phyloP scores from a whole-genome alignment of 148 eudicot species.

The Persicaria tinctoria region DNA sequence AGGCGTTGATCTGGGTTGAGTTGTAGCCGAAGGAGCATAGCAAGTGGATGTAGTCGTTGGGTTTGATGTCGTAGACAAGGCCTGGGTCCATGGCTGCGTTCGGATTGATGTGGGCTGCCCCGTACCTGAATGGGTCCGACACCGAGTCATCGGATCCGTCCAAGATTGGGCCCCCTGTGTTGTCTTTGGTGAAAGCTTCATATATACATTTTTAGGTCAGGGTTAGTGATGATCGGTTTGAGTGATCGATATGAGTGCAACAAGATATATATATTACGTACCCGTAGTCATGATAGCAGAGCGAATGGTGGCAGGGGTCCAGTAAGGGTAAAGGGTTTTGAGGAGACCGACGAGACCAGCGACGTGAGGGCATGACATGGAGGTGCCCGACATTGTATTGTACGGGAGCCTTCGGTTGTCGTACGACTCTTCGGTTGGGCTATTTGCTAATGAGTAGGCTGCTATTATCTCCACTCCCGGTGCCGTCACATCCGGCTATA shows the following conservation, averaged over 20 bases:
- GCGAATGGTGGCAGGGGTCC: slow-evolving; percentile 58
- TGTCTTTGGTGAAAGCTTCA: slow-evolving; percentile 49
- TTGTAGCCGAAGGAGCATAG: slow-evolving; percentile 49
- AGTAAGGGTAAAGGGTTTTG: slow-evolving; percentile 40
- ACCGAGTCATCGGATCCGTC: slow-evolving; percentile 7
- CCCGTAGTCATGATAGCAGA: slow-evolving; percentile 76
- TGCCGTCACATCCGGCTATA: slow-evolving; percentile 67
- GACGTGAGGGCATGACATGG: slow-evolving; percentile 73
- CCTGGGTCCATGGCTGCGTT: slow-evolving; percentile 54
- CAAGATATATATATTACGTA: slow-evolving; percentile 7
- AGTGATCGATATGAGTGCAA: not conserved
- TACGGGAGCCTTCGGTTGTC: slow-evolving; percentile 29
- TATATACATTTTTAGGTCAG: not conserved
- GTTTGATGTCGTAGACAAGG: slow-evolving; percentile 42
- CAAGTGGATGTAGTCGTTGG: slow-evolving; percentile 40
- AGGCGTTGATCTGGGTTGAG: slow-evolving; percentile 19
- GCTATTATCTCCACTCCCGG: slow-evolving; percentile 69
- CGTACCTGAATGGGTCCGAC: slow-evolving; percentile 38
- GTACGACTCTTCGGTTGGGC: slow-evolving; percentile 19
- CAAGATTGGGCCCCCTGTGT: slow-evolving; percentile 31
- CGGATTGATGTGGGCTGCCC: slow-evolving; percentile 55
- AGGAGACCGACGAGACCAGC: slow-evolving; percentile 60
- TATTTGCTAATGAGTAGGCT: slow-evolving; percentile 30
- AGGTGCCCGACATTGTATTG: slow-evolving; percentile 42
- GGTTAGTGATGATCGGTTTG: not conserved